Base-by-base conservation (phyloP, 352 stramenopile species). In the Phytophthora pistaciae region DNA sequence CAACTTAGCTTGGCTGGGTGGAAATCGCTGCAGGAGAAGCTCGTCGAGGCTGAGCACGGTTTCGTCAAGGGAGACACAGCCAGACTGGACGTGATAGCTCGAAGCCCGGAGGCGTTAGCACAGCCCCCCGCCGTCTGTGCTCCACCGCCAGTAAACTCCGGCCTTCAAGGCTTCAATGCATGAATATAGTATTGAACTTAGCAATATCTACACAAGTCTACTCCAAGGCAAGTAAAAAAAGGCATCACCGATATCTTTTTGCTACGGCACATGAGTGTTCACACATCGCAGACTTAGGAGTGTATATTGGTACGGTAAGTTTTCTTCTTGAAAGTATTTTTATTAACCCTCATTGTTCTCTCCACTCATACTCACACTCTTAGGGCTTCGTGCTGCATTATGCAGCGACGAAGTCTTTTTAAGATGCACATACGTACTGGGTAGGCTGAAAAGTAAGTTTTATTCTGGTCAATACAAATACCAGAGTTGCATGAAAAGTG, bases 11-110 rank as follows among this genome's bases (percentile, higher is more conserved):
- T 91, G 8, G 56, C 60, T 0, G 81, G 77, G 1, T 91, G 83
- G 83, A 84, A 76, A 33, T 81, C 75, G 4, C 72, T 88, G 59
- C 81, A 79, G 5, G 77, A 91, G 59, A 85, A 81, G 46, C 79
- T 91, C 57, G 85, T 87, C 31, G 64, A 83, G 60, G 75, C 70
- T 8, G 74, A 80, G 49, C 64, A 73, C 42, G 38, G 23, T 4
- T 74, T 77, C 44, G 64, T 79, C 25, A 53, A 61, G 18, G 63
- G 61, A 6, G 68, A 65, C 36, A 40, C 49, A 3, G 23, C 67
- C 16, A 54, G 52, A 29, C 61, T 76, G 20, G 68, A 67, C 25
- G 56, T 29, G 31, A 71, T 56, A 50, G 25, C 38, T 49, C 29
- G 62, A 10, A 65, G 44, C 8, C 18, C 44, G 10, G 61, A 68